Conservation (phyloP, 169 alveolate genomes). For the Perkinsus chesapeaki region DNA sequence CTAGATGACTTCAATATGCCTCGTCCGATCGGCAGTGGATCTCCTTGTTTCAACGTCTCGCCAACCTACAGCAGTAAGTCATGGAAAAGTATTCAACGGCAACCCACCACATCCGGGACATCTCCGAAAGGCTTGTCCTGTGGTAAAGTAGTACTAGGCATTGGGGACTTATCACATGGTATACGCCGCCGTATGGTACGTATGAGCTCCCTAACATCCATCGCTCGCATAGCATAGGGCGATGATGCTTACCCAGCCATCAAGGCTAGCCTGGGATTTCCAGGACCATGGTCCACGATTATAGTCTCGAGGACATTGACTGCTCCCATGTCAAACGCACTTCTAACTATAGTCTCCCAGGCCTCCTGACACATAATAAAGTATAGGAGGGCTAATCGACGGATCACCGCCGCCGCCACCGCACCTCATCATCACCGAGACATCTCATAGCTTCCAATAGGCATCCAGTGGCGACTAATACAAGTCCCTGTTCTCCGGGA, state of each 20-base stretch:
- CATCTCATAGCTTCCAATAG: neutral
- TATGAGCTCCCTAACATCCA: neutral
- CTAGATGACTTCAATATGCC: neutral
- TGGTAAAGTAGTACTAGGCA: neutral
- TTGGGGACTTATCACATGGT: neutral
- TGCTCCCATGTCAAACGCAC: neutral
- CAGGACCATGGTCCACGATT: neutral
- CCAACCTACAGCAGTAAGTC: neutral
- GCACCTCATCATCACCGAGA: neutral
- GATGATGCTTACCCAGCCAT: conserved; percentile 1
- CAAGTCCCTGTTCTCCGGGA: neutral
- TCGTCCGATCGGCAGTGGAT: neutral
- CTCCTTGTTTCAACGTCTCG: neutral
- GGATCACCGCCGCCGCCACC: neutral
- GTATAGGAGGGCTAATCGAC: neutral
- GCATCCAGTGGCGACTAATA: neutral
- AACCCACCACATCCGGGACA: neutral
- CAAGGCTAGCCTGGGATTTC: neutral
- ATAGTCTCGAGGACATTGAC: neutral
- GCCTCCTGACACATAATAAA: neutral
- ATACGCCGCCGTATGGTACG: neutral
- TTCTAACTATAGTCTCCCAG: neutral
- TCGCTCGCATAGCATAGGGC: no score
- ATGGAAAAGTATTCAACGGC: neutral
- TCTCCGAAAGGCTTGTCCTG: neutral